A percentile compares a stretch with the other conserved stretches of the same genome.
Conservation (phyloP, 78 protist genomes). For the Monosiga brevicollis region DNA sequence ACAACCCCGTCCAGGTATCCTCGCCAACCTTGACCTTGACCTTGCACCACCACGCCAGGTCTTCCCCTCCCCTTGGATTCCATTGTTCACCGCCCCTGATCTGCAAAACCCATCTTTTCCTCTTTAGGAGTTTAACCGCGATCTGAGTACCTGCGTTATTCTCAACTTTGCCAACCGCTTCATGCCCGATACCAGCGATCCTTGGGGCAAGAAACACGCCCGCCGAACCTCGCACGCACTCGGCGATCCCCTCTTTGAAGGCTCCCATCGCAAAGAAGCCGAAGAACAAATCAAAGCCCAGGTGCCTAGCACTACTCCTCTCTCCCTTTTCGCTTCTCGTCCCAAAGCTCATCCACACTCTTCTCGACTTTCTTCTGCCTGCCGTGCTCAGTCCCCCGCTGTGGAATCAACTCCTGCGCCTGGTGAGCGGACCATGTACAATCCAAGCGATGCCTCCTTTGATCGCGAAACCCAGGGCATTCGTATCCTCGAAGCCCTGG, state of each 20-base stretch:
- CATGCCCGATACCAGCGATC: not conserved
- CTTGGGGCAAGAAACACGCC: not conserved
- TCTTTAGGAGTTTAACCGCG: constrained; percentile 77
- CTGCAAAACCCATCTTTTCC: not conserved
- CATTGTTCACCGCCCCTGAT: not conserved
- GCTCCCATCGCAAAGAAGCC: not conserved
- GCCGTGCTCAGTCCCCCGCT: not conserved
- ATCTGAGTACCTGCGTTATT: constrained; percentile 59
- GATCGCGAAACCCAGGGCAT: constrained; percentile 33
- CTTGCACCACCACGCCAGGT: not conserved
- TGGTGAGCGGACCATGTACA: too few relatives aligned
- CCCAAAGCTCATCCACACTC: too few relatives aligned
- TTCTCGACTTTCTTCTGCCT: too few relatives aligned
- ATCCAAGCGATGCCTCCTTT: not conserved
- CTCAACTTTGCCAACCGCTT: not conserved
- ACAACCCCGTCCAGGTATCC: constrained; percentile 79
- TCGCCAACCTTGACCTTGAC: not conserved
- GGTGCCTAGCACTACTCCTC: too few relatives aligned
- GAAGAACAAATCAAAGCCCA: too few relatives aligned
- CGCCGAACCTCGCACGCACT: not conserved
- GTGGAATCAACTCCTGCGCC: too few relatives aligned
- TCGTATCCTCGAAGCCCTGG: constrained; percentile 85
- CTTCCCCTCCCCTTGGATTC: too few relatives aligned
- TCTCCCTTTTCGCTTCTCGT: too few relatives aligned
- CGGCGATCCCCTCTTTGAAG: not conserved